Evolutionary conservation across 768 basidiomycete genomes (phyloP).

Genomic region (Peribolospora baueri): DNA sequence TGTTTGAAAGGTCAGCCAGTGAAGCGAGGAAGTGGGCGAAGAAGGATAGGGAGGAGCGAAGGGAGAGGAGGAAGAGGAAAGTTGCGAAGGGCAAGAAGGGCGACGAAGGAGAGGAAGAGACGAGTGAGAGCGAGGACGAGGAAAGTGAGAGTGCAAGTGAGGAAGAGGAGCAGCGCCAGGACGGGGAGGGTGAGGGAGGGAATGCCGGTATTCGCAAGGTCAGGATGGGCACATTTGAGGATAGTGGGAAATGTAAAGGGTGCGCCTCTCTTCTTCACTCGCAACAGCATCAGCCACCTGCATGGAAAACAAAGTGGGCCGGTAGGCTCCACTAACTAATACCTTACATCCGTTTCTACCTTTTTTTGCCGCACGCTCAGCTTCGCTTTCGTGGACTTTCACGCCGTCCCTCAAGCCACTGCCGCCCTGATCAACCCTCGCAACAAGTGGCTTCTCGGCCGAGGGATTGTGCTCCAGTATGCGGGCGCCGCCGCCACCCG

Average conservation of each 20-base stretch:
- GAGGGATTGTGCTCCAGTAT: constrained; percentile 56
- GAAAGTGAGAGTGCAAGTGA: constrained; percentile 14
- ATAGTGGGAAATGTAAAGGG: constrained; percentile 90
- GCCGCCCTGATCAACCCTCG: constrained; percentile 53
- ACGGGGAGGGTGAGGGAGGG: constrained; percentile 5
- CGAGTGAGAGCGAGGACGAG: constrained; percentile 7
- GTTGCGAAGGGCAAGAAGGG: constrained; percentile 12
- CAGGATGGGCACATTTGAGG: constrained; percentile 86
- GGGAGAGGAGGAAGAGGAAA: constrained; percentile 5
- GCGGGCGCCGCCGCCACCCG: constrained; percentile 73
- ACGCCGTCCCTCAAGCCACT: constrained; percentile 51
- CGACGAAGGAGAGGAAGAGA: constrained; percentile 3
- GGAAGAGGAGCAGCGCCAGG: constrained; percentile 5
- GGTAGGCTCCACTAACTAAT: no score
- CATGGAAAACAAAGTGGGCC: no score
- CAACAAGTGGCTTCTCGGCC: constrained; percentile 61
- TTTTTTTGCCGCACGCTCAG: constrained; percentile 22
- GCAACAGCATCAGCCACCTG: no score
- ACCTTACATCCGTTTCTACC: no score
- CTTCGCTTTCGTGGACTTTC: constrained; percentile 86
- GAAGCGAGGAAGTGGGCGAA: constrained; percentile 13
- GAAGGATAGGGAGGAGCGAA: constrained; percentile 16
- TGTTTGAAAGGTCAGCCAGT: constrained; percentile 44
- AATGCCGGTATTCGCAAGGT: constrained; percentile 35
- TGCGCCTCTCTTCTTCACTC: constrained; percentile 20